Conservation (phyloP, 345 rosid genomes). For the Mercurialis annua region DNA sequence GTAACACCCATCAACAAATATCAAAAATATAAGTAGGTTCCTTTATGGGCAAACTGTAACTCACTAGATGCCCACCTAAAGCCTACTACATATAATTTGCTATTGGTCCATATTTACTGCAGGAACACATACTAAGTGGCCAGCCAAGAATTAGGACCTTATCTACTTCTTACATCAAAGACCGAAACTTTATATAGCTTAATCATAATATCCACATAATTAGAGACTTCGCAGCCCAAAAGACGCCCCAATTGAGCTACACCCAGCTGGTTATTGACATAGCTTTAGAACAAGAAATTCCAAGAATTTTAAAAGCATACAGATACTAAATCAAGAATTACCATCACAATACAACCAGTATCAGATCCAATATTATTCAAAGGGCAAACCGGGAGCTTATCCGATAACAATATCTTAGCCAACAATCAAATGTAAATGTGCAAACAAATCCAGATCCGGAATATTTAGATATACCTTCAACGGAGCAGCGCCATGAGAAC, state of each 20-base stretch:
- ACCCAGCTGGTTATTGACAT: too few species aligned
- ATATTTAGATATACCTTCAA: neutral
- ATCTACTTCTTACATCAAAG: neutral
- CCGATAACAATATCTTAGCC: neutral
- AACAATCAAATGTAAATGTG: neutral
- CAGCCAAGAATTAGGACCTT: conserved; percentile 77
- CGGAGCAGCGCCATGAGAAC: conserved; percentile 64
- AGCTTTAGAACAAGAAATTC: neutral
- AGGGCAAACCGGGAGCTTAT: neutral
- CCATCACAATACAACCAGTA: neutral
- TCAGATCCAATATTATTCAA: conserved; percentile 16
- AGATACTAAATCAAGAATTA: neutral
- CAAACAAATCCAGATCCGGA: conserved; percentile 39
- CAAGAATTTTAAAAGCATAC: neutral
- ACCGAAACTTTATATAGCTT: too few species aligned
- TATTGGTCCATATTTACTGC: conserved; percentile 78
- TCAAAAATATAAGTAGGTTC: conserved; percentile 37
- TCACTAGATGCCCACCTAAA: conserved; percentile 57
- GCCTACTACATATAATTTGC: conserved; percentile 43
- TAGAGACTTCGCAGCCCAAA: too few species aligned
- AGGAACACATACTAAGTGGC: conserved; percentile 58
- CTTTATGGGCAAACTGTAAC: conserved; percentile 49
- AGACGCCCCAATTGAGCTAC: neutral
- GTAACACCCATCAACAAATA: neutral
- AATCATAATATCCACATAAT: neutral